Percentiles rank a stretch among this genome's conserved stretches.
Conservation (phyloP, 78 protist species). For the Mantamonas sphyraenae region DNA sequence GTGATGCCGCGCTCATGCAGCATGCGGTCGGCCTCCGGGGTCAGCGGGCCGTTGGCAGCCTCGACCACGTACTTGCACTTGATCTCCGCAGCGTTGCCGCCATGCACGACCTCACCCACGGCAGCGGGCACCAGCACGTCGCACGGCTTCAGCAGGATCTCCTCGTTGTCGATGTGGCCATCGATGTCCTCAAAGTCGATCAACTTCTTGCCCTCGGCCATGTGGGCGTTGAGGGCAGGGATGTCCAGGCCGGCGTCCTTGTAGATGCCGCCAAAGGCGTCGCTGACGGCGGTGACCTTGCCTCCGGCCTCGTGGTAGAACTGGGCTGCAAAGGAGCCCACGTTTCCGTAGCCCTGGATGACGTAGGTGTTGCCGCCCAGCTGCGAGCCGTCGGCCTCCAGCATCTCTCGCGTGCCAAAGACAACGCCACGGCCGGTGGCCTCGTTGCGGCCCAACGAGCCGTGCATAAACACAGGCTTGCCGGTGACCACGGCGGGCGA, state of each 20-base stretch:
- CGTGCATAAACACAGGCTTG: not conserved
- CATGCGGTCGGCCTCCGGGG: not conserved
- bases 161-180: not conserved
- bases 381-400: not conserved
- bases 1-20: not conserved
- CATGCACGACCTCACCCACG: not conserved
- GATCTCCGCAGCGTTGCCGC: not conserved
- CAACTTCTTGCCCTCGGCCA: too few relatives aligned
- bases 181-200: too few relatives aligned
- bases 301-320: not conserved
- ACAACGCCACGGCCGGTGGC: not conserved
- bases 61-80: not conserved
- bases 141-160: not conserved
- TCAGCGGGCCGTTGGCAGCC: not conserved
- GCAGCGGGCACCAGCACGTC: not conserved
- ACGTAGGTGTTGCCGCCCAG: not conserved
- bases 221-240: not conserved
- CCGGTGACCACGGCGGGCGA: not conserved
- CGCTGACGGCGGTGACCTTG: not conserved
- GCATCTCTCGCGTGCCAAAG: not conserved
- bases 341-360: not conserved
- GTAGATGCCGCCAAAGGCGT: not conserved
- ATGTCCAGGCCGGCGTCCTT: not conserved
- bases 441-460: not conserved
- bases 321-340: not conserved